Evolutionary conservation across 2,329 filamentous ascomycete species (phyloP), one percentile per base, ranked within the genome.

Genomic region (Aureobasidium sp.): DNA sequence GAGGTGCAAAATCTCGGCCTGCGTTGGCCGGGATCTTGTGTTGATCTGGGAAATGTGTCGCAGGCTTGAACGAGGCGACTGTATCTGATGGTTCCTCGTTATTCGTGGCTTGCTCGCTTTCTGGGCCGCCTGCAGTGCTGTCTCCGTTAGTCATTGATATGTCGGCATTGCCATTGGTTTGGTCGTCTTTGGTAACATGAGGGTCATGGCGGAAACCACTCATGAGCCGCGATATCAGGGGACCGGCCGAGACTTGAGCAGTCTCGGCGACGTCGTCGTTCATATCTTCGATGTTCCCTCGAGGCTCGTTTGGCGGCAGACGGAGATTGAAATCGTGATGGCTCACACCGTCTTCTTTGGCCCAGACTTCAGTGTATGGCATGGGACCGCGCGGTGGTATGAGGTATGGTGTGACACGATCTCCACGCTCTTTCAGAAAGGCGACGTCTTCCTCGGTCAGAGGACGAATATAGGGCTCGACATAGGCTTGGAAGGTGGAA

Each of bases 391-490:
- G 86, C 66, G 87, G 87, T 8, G 93, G 91, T 74, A 96, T 91
- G 41, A 92, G 79, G 68, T 97, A 97, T 1, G 93, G 90, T 2
- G 82, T 86, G 27, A 87, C 79, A 42, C 94, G 85, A 73, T 99
- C 92, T 62, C 92, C 91, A 69, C 83, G 65, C 75, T 99, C 94
- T 69, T 92, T 87, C 41, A 99, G 76, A 71, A 97, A 99, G 0
- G 90, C 91, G 49, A 97, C 83, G 71, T 99, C 94, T 72, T 99
- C 94, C 71, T 99, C 94, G 0, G 88, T 90, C 67, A 96, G 88
- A 0, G 89, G 86, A 6, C 93, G 85, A 66, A 97, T 94, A 76
- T 90, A 97, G 0, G 92, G 90, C 65, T 99, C 94, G 60, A 95
- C 83, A 71, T 94, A 96, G 5, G 89, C 86, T 21, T 89, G 87